Conservation (phyloP, 371 early-diverging fungal genomes). For the Syncephalis fuscata region DNA sequence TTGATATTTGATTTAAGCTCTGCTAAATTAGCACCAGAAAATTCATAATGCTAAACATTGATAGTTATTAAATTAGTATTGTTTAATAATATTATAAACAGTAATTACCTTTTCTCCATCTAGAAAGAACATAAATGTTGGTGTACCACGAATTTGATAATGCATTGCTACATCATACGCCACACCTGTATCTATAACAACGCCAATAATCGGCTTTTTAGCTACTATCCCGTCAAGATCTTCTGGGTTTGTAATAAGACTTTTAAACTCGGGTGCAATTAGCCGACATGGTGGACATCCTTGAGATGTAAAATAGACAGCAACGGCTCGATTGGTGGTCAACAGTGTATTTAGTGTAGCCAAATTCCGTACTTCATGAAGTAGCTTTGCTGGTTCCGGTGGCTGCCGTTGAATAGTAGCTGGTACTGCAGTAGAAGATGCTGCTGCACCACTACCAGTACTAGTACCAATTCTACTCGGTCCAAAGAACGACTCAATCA, state of each 20-base stretch:
- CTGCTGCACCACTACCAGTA: neutral
- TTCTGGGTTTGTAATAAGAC: constrained; percentile 13
- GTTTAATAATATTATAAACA: no score
- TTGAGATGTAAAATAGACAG: constrained; percentile 55
- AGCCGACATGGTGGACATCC: constrained; percentile 54
- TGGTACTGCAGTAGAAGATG: neutral
- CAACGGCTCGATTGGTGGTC: constrained; percentile 28
- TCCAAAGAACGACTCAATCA: constrained; percentile 54
- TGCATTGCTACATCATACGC: neutral
- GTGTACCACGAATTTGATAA: neutral
- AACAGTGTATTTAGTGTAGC: constrained; percentile 15
- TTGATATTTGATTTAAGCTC: no score
- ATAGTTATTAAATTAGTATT: no score
- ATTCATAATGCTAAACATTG: no score
- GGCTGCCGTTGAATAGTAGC: neutral
- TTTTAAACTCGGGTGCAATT: constrained; percentile 52
- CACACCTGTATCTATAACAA: neutral
- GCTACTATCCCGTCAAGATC: no score
- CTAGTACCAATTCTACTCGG: constrained; percentile 2
- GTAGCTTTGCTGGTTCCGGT: neutral
- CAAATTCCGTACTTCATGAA: constrained; percentile 18
- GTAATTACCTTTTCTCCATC: no score
- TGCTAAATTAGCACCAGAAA: no score
- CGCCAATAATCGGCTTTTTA: neutral
- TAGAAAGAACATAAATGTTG: no score